Conservation (phyloP, 176 grass and related monocot genomes). For the Oryza officinalis region DNA sequence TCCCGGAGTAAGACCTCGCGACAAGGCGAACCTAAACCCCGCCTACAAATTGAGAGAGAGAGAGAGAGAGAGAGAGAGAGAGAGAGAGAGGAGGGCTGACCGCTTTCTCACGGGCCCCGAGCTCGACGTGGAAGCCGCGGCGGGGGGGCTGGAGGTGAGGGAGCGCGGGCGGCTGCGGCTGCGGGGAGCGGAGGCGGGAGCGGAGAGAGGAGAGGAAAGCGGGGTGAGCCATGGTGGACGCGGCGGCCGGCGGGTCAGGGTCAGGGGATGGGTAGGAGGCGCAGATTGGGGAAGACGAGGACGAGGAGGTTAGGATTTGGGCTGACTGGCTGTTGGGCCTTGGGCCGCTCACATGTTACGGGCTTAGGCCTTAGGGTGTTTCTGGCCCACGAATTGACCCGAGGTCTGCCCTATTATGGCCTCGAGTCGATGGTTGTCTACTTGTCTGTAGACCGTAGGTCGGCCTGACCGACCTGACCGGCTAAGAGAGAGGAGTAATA, state of each 20-base stretch:
- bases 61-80: neutral
- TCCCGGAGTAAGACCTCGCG: too few relatives aligned
- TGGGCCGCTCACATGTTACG: too few relatives aligned
- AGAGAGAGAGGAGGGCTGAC: conserved; percentile 27
- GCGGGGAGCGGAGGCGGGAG: conserved; percentile 35
- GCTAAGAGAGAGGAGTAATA: too few relatives aligned
- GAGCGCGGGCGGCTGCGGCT: neutral
- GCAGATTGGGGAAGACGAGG: neutral
- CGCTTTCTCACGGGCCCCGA: conserved; percentile 78
- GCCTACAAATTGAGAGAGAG: neutral
- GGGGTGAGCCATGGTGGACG: conserved; percentile 50
- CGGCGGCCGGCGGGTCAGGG: neutral
- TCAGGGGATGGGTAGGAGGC: neutral
- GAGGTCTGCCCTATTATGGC: too few relatives aligned
- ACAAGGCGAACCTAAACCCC: neutral
- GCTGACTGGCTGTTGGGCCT: too few relatives aligned
- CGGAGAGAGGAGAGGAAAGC: conserved; percentile 52
- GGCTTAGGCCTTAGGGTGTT: too few relatives aligned
- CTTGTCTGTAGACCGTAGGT: too few relatives aligned
- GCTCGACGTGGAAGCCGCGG: conserved; percentile 73
- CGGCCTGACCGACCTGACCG: too few relatives aligned
- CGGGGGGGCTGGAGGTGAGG: conserved; percentile 28
- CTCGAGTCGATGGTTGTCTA: too few relatives aligned
- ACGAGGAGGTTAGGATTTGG: too few relatives aligned
- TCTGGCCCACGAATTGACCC: too few relatives aligned